These are phyloP conservation scores for Colletotrichum aenigma DNA, from an alignment of 2,329 filamentous ascomycete genomes.

Conservation along the genomic window DNA sequence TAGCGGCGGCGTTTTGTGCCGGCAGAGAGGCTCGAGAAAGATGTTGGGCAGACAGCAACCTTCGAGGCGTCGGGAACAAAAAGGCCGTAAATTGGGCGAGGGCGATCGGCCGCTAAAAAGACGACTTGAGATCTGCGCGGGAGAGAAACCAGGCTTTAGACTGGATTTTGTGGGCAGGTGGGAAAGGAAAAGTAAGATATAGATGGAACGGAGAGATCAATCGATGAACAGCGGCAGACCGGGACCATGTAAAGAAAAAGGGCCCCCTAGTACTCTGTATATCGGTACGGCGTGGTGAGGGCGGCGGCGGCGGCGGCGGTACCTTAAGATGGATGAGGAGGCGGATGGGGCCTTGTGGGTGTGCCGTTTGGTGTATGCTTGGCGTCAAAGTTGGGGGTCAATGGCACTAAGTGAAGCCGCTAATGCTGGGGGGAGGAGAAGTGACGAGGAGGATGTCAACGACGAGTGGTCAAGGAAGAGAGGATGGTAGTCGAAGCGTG, in stretches of 20 bases:
- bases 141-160: not conserved
- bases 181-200: not conserved
- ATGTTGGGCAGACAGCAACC: not conserved
- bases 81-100: constrained; percentile 4
- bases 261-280: not conserved
- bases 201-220: not conserved
- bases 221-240: not conserved
- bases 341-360: constrained; percentile 6
- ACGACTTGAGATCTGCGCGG: constrained; percentile 11
- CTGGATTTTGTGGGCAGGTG: not conserved
- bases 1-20: not conserved
- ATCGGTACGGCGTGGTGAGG: not conserved
- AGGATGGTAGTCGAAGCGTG: not conserved
- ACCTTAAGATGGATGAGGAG: constrained; percentile 3
- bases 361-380: constrained; percentile 4
- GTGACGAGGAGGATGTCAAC: not conserved
- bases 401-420: constrained; percentile 7
- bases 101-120: constrained; percentile 12
- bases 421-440: constrained; percentile 5
- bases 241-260: constrained; percentile 26
- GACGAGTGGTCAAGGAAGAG: not conserved
- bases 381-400: constrained; percentile 14
- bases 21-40: not conserved
- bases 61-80: not conserved
- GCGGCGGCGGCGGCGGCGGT: not conserved